Percentiles rank a stretch among this genome's conserved stretches.
Conservation (phyloP, 2,329 filamentous ascomycete species). For the Xylariaceae sp. region DNA sequence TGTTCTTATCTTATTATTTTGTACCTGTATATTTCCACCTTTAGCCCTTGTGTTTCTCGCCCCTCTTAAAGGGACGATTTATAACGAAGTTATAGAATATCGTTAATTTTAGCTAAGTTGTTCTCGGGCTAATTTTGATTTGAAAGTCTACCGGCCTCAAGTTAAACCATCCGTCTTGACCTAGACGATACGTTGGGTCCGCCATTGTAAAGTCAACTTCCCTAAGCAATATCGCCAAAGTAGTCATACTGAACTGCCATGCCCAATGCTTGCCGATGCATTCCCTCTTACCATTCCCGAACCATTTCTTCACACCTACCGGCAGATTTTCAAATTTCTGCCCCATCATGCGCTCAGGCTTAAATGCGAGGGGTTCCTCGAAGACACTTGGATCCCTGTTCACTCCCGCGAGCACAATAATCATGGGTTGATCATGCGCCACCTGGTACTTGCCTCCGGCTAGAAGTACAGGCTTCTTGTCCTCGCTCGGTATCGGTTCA, state of each 20-base stretch:
- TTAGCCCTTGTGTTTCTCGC: no score
- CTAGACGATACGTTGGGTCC: conserved; percentile 44
- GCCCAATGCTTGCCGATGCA: conserved; percentile 57
- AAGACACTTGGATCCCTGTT: conserved; percentile 54
- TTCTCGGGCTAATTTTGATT: conserved; percentile 47
- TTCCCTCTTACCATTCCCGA: conserved; percentile 54
- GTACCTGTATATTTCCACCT: not conserved
- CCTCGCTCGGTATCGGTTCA: conserved; percentile 47
- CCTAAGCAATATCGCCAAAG: conserved; percentile 46
- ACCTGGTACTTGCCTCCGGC: conserved; percentile 53
- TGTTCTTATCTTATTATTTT: not conserved
- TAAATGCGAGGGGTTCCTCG: conserved; percentile 49
- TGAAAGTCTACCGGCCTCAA: conserved; percentile 50
- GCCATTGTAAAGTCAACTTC: conserved; percentile 50
- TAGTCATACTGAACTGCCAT: conserved; percentile 48
- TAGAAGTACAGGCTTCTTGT: conserved; percentile 49
- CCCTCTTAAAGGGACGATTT: no score
- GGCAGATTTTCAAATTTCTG: conserved; percentile 48
- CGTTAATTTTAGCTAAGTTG: not conserved
- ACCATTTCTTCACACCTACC: conserved; percentile 51
- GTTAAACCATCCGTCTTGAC: conserved; percentile 57
- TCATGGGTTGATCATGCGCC: conserved; percentile 51
- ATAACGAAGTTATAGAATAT: no score
- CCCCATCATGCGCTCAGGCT: conserved; percentile 53
- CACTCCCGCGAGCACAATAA: conserved; percentile 53